Evolutionary conservation across 805 yeast genomes (phyloP), one percentile per base, ranked within the genome.

Genomic region (Kodamaea kakaduensis): DNA sequence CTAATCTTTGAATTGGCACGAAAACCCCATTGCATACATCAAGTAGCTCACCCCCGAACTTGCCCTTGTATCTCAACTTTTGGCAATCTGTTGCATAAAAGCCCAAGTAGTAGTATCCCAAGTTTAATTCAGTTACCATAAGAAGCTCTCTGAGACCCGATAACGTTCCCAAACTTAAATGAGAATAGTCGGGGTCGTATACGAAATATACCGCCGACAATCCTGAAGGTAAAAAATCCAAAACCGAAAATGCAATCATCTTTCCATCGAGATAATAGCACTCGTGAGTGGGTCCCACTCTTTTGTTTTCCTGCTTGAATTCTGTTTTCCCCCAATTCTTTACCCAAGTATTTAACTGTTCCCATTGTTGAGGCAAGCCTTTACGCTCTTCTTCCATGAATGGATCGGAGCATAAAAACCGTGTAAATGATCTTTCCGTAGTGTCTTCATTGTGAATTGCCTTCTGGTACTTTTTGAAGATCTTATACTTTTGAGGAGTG

Each of bases 121-220:
- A 30, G 6, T 65, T 61, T 24, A 77, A 58, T 26, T 71, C 54
- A 17, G 67, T 45, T 4, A 78, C 62, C 54, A 84, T 51, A 1
- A 74, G 66, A 24, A 85, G 59, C 50, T 88, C 97, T 25, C 84
- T 59, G 17, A 87, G 49, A 0, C 85, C 90, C 41, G 88, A 78
- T 2, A 88, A 53, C 17, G 85, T 85, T 0, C 97, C 97, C 19
- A 88, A 55, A 0, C 85, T 81, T 45, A 79, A 60, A 34, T 75
- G 68, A 4, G 80, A 78, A 51, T 69, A 81, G 36, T 78, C 89
- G 0, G 94, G 93, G 51, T 87, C 89, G 84, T 93, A 86, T 9
- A 88, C 77, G 52, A 89, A 84, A 54, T 89, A 88, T 1, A 89
- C 89, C 0, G 95, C 79, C 0, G 96, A 86, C 0, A 89, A 55